These are phyloP conservation scores for Coprinopsis cinerea DNA, from an alignment of 768 basidiomycete genomes.

Conservation along the genomic window DNA sequence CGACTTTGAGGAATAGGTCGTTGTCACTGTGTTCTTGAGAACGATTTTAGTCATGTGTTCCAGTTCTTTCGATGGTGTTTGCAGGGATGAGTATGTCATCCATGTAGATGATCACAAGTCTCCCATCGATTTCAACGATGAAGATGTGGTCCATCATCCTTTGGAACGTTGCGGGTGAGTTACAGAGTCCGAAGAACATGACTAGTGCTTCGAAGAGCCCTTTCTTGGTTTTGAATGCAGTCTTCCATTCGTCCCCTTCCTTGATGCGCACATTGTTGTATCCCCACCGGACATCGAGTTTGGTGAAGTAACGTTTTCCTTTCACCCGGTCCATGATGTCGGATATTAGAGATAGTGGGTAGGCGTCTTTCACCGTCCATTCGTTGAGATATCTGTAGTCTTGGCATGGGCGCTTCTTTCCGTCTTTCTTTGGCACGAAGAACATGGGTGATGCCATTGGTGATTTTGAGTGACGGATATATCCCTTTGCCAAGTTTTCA, in stretches of 20 bases:
- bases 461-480: slow-evolving; percentile 18
- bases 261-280: slow-evolving; percentile 8
- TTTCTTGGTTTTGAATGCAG: slow-evolving; percentile 4
- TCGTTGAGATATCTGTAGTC: too few relatives aligned
- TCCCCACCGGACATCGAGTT: slow-evolving; percentile 7
- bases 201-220: slow-evolving; percentile 6
- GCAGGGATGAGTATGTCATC: slow-evolving; percentile 32
- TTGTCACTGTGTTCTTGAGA: too few relatives aligned
- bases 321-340: slow-evolving; percentile 9
- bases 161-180: slow-evolving; percentile 11
- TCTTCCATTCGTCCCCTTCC: slow-evolving; percentile 7
- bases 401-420: too few relatives aligned
- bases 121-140: too few relatives aligned
- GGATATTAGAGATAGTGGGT: too few relatives aligned
- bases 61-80: slow-evolving; percentile 6
- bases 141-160: slow-evolving; percentile 5
- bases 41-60: too few relatives aligned
- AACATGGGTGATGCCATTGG: too few relatives aligned
- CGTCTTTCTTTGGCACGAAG: too few relatives aligned
- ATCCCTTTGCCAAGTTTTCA: slow-evolving; percentile 17
- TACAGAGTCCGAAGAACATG: slow-evolving; percentile 10
- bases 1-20: too few relatives aligned
- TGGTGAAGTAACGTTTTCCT: slow-evolving; percentile 8
- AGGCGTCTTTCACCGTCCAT: too few relatives aligned
- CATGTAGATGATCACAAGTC: slow-evolving; percentile 28